Evolutionary conservation across 2,329 filamentous ascomycete genomes (phyloP).

Genomic region (Gremmenia infestans): DNA sequence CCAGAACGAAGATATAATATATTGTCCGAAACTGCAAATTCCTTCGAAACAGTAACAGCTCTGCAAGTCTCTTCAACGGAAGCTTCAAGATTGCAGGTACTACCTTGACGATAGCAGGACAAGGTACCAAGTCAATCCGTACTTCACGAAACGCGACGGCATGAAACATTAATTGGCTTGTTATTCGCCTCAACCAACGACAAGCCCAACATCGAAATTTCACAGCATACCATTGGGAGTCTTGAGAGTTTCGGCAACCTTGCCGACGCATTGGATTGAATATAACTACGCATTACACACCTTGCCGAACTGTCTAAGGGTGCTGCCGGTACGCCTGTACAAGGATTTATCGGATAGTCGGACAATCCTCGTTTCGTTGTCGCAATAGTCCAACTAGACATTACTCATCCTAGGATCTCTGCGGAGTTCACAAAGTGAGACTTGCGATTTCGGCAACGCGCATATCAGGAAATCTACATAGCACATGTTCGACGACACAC

Average conservation of each 20-base stretch:
- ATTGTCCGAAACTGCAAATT: background rate
- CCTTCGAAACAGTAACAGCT: conserved; percentile 4
- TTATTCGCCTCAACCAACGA: background rate
- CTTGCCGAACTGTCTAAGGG: conserved; percentile 19
- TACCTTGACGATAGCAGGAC: background rate
- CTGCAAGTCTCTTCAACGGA: background rate
- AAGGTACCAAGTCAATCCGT: background rate
- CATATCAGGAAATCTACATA: conserved; percentile 15
- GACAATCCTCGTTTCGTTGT: conserved; percentile 17
- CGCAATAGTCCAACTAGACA: conserved; percentile 10
- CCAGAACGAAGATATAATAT: conserved; percentile 4
- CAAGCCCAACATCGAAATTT: background rate
- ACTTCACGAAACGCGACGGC: background rate
- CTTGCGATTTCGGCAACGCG: conserved; percentile 10
- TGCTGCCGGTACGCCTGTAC: conserved; percentile 18
- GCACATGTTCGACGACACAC: conserved; percentile 2
- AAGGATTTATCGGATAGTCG: conserved; percentile 23
- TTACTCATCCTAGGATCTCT: background rate
- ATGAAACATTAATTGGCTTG: background rate
- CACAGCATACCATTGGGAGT: background rate
- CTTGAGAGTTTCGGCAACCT: background rate
- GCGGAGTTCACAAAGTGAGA: background rate
- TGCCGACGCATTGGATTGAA: conserved; percentile 15
- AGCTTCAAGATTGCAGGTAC: conserved; percentile 1
- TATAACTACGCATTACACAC: conserved; percentile 3